These are phyloP conservation scores for Lactarius quietus DNA, from an alignment of 768 basidiomycete species.

Conservation along the genomic window DNA sequence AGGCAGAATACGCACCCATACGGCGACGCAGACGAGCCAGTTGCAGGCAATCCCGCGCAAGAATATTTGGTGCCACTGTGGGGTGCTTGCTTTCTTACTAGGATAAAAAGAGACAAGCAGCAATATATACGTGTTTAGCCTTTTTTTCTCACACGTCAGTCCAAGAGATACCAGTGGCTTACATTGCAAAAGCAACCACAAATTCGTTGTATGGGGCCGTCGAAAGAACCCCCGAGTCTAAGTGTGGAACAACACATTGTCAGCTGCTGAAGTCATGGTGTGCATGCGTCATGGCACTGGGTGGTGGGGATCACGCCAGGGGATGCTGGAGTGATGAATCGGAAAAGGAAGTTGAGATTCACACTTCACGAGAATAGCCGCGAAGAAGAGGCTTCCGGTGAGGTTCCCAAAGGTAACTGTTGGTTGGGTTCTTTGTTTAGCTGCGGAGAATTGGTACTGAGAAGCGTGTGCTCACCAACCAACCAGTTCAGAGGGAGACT, in stretches of 20 bases:
- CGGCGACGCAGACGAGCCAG: constrained; percentile 68
- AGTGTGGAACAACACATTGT: background rate
- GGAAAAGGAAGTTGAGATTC: constrained; percentile 25
- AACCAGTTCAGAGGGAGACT: constrained; percentile 63
- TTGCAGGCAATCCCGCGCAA: constrained; percentile 73
- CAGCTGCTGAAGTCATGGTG: too few species aligned
- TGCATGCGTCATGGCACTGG: background rate
- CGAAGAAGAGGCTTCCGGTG: constrained; percentile 67
- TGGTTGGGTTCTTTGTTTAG: background rate
- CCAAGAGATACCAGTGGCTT: constrained; percentile 27
- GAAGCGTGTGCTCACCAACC: constrained; percentile 44
- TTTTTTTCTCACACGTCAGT: background rate
- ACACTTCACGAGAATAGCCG: constrained; percentile 63
- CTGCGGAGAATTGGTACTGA: background rate
- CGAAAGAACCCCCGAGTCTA: constrained; percentile 60
- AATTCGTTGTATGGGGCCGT: constrained; percentile 54
- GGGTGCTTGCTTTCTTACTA: constrained; percentile 61
- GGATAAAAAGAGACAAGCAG: background rate
- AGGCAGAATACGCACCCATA: constrained; percentile 55
- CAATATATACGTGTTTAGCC: background rate
- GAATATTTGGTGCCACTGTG: constrained; percentile 70
- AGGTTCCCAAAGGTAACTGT: constrained; percentile 69
- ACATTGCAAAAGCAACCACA: constrained; percentile 56
- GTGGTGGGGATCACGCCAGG: background rate
- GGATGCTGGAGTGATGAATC: background rate